Evolutionary conservation across 1,284 basidiomycete genomes (phyloP).

Genomic region (Coniferiporia sulphurascens): DNA sequence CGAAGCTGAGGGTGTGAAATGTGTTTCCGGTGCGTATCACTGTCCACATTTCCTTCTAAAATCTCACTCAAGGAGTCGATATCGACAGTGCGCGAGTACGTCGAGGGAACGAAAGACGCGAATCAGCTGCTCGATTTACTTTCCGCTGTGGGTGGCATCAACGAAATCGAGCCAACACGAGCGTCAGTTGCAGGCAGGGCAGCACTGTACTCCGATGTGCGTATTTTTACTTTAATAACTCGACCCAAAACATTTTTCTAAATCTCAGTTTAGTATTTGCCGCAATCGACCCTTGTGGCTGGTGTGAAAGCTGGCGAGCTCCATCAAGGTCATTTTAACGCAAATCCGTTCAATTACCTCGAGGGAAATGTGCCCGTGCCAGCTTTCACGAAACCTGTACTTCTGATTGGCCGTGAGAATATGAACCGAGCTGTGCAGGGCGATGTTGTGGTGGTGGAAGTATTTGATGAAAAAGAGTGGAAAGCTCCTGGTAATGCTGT

Average conservation of each 20-base stretch:
- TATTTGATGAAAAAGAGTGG: slow-evolving; percentile 90
- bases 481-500: slow-evolving; percentile 91
- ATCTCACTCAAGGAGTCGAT: neutral
- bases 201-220: slow-evolving; percentile 75
- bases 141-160: slow-evolving; percentile 57
- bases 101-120: slow-evolving; percentile 65
- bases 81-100: slow-evolving; percentile 65
- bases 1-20: slow-evolving; percentile 59
- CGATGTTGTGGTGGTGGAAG: slow-evolving; percentile 88
- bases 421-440: slow-evolving; percentile 97
- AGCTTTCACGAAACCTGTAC: slow-evolving; percentile 71
- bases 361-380: slow-evolving; percentile 85
- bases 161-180: slow-evolving; percentile 51
- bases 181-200: slow-evolving; percentile 45
- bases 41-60: slow-evolving; percentile 1
- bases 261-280: slow-evolving; percentile 64
- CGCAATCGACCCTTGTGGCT: slow-evolving; percentile 68
- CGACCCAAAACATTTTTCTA: neutral
- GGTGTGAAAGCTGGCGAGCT: slow-evolving; percentile 84
- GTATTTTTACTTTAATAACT: slow-evolving; percentile 17
- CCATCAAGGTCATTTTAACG: slow-evolving; percentile 92
- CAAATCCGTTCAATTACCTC: slow-evolving; percentile 94
- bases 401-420: slow-evolving; percentile 85
- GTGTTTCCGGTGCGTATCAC: slow-evolving; percentile 50
- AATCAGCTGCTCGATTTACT: slow-evolving; percentile 76